Evolutionary conservation across 768 basidiomycete species (phyloP).

Genomic region (Rhodotorula diobovata): DNA sequence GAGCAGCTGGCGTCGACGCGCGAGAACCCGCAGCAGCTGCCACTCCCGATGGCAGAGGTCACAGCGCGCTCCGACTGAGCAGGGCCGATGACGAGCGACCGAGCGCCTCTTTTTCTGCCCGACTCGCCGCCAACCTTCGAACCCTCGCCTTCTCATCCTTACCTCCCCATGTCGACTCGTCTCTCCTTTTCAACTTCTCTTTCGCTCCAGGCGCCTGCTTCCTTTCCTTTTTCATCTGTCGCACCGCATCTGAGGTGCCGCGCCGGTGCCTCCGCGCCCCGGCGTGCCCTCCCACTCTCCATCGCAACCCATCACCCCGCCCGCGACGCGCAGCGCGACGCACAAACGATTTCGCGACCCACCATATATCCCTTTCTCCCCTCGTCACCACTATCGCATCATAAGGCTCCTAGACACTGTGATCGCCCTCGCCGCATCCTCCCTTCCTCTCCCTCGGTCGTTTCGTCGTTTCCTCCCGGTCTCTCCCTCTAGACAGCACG

Average conservation of each 20-base stretch:
- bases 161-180: no score
- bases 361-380: background rate
- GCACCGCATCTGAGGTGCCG: background rate
- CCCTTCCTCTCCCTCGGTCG: no score
- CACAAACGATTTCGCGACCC: constrained; percentile 1
- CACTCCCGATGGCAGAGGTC: background rate
- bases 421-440: background rate
- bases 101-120: no score
- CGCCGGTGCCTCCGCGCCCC: no score
- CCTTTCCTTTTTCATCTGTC: background rate
- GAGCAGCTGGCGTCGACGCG: background rate
- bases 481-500: background rate
- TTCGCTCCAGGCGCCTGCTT: no score
- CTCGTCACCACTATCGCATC: background rate
- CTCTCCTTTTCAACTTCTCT: no score
- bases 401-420: constrained; percentile 16
- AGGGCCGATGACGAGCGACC: background rate
- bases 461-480: constrained; percentile 2
- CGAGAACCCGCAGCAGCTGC: background rate
- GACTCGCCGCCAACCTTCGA: no score
- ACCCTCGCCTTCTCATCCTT: no score
- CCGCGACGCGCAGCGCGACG: background rate
- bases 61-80: background rate
- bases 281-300: background rate
- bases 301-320: background rate